Conservation (phyloP, 805 yeast genomes). For the Cyberlindnera xishuangbannaensis region DNA sequence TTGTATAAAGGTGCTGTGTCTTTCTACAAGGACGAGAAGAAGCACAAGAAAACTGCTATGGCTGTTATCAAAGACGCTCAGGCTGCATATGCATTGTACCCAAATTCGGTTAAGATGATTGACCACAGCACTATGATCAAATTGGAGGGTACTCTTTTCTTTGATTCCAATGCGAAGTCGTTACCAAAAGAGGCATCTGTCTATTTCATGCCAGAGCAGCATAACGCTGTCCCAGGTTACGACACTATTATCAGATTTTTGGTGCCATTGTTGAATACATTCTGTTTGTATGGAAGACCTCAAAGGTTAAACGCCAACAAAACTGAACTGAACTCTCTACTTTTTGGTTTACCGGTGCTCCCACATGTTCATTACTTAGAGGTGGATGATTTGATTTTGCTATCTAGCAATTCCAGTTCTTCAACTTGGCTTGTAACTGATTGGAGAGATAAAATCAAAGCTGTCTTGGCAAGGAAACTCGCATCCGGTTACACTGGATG, state of each 20-base stretch:
- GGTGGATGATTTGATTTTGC: constrained; percentile 48
- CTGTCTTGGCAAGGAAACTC: constrained; percentile 47
- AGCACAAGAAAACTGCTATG: constrained; percentile 65
- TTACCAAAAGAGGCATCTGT: constrained; percentile 53
- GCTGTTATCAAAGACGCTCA: constrained; percentile 69
- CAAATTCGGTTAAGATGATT: constrained; percentile 73
- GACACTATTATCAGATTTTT: constrained; percentile 81
- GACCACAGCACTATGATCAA: constrained; percentile 87
- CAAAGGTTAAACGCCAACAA: constrained; percentile 69
- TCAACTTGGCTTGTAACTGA: constrained; percentile 51
- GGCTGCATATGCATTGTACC: constrained; percentile 86
- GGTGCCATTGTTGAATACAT: constrained; percentile 70
- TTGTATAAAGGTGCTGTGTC: constrained; percentile 31
- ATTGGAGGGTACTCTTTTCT: constrained; percentile 73
- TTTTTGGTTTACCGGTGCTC: constrained; percentile 78
- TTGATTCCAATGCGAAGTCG: constrained; percentile 42
- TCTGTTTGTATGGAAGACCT: constrained; percentile 79
- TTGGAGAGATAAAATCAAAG: constrained; percentile 56
- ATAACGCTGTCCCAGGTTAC: constrained; percentile 75
- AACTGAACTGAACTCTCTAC: constrained; percentile 53
- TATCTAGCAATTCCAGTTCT: constrained; percentile 30
- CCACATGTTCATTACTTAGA: constrained; percentile 72
- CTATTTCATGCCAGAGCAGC: constrained; percentile 79
- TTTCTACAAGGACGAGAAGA: constrained; percentile 81
- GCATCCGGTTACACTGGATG: constrained; percentile 67